These are phyloP conservation scores for Gentiana dahurica DNA, from an alignment of 257 asterid species.

Conservation along the genomic window DNA sequence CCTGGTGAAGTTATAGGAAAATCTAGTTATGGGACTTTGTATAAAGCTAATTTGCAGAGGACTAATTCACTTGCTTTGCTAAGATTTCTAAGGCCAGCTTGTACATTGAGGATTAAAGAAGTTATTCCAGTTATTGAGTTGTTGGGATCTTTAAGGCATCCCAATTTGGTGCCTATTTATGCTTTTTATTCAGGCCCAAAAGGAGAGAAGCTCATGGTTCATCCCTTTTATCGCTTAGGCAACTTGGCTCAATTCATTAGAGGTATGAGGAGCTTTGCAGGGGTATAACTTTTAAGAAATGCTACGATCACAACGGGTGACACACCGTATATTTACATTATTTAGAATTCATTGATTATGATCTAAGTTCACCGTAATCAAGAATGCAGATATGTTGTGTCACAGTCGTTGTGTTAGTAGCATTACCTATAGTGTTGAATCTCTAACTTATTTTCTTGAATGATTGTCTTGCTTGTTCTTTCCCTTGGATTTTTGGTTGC, in stretches of 20 bases:
- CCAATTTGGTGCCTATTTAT: slow-evolving; percentile 62
- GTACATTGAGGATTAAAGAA: slow-evolving; percentile 61
- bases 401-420: too few species aligned
- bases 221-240: slow-evolving; percentile 60
- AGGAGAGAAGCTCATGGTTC: slow-evolving; percentile 85
- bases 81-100: slow-evolving; percentile 87
- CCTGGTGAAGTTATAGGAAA: slow-evolving; percentile 90
- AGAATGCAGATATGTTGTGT: too few species aligned
- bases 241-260: slow-evolving; percentile 59
- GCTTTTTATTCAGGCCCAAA: slow-evolving; percentile 83
- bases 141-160: slow-evolving; percentile 69
- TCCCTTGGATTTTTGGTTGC: background rate
- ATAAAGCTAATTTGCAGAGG: slow-evolving; percentile 52
- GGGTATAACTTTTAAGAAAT: background rate
- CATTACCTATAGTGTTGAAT: background rate
- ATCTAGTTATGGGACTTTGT: slow-evolving; percentile 73
- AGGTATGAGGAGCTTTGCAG: slow-evolving; percentile 30
- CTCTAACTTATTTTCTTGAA: background rate
- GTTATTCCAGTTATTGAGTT: slow-evolving; percentile 49
- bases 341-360: too few species aligned
- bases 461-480: slow-evolving; percentile 10
- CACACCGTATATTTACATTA: too few species aligned
- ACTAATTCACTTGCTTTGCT: slow-evolving; percentile 49
- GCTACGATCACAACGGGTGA: too few species aligned
- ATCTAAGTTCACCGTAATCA: too few species aligned